Evolutionary conservation across 495 filamentous ascomycete species (phyloP), one percentile per base, ranked within the genome.

Genomic region (Aspergillus bertholletiae): DNA sequence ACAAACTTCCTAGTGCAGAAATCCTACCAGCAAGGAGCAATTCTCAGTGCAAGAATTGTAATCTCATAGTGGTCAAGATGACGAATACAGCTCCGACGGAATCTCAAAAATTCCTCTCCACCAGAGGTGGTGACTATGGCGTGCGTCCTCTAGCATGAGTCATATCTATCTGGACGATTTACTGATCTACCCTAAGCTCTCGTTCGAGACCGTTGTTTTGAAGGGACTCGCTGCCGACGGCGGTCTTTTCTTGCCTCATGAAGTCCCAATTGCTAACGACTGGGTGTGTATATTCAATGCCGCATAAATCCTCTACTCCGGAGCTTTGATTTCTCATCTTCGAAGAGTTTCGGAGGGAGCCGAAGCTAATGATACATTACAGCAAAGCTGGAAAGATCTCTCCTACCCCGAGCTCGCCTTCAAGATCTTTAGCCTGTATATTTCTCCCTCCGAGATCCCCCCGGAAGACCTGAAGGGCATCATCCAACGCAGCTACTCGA

Each of bases 221-320:
- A 94, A 97, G 69, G 93, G 93, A 23, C 84, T 97, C 30, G 92
- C 93, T 23, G 70, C 84, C 2, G 92, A 97, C 63, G 89, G 89
- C 27, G 93, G 93, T 24, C 86, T 97, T 45, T 96, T 93, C 74
- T 82, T 96, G 34, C 93, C 93, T 17, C 83, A 96, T 66, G 80
- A 88, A 49, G 83, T 96, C 48, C 93, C 50, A 11, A 53, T 28
- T 18, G 50, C 50, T 12, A 18, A 53, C 20, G 50, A 7, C 64
- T 92, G 89, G 88, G 59, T 68, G 45, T 32, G 54, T 51, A 51
- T 8, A 35, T n/a, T n/a, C n/a, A n/a, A n/a, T n/a, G n/a, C n/a
- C n/a, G n/a, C n/a, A n/a, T n/a, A n/a, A n/a, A n/a, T n/a, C n/a
- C n/a, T n/a, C n/a, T n/a, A n/a, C n/a, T n/a, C n/a, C n/a, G n/a